phyloP scores from a whole-genome alignment of 495 filamentous ascomycete genomes.

The Penicillium bovifimosum region DNA sequence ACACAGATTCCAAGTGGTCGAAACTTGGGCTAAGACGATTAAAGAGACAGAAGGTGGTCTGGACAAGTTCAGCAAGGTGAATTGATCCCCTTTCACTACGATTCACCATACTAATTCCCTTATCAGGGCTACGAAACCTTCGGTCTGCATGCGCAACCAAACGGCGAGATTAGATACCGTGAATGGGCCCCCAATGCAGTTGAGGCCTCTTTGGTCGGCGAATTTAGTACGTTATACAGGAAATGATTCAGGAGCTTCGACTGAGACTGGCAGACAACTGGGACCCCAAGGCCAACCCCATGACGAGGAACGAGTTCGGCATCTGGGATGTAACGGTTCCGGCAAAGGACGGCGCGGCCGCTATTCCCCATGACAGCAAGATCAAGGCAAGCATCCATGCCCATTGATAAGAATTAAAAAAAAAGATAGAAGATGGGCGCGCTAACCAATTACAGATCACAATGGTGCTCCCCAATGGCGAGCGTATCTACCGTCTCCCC shows the following conservation, averaged over 20 bases:
- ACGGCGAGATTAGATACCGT: conserved; percentile 82
- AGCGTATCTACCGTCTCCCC: conserved; percentile 81
- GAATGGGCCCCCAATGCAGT: conserved; percentile 95
- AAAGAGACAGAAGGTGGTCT: conserved; percentile 80
- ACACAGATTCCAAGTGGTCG: conserved; percentile 71
- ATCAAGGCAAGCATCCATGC: conserved; percentile 60
- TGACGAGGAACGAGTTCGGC: conserved; percentile 82
- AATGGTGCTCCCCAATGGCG: conserved; percentile 70
- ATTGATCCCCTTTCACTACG: conserved; percentile 15
- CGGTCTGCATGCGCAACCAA: conserved; percentile 70
- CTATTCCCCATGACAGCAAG: conserved; percentile 89
- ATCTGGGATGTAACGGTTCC: conserved; percentile 80
- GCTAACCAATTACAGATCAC: conserved; percentile 56
- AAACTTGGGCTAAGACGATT: conserved; percentile 81
- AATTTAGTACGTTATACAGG: conserved; percentile 68
- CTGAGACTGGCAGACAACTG: conserved; percentile 67
- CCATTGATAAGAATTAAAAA: not conserved
- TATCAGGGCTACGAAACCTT: conserved; percentile 70
- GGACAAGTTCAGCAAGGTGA: conserved; percentile 83
- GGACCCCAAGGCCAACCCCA: conserved; percentile 73
- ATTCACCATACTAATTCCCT: not conserved
- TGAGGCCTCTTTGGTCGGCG: conserved; percentile 82
- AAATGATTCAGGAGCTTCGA: conserved; percentile 14
- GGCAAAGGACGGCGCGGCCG: conserved; percentile 64
- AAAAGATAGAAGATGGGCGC: too few relatives aligned